phyloP scores from a whole-genome alignment of 208 protist species.

The Kentomonas sorsogonicus region DNA sequence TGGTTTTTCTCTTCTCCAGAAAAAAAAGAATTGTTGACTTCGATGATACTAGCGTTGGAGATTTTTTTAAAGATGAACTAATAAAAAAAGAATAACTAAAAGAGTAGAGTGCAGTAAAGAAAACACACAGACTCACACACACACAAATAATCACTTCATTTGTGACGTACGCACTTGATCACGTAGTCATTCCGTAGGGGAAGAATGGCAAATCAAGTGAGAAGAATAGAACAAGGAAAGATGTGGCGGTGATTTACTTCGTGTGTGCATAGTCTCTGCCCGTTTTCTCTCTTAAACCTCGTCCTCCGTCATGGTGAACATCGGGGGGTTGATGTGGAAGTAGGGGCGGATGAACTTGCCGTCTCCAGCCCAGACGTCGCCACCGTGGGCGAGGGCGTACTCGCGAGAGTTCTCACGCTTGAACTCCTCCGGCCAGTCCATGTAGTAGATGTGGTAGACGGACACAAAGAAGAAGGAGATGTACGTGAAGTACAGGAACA shows the following conservation, averaged over 20 bases:
- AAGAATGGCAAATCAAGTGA: too few species aligned
- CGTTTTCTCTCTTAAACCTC: slow-evolving; percentile 43
- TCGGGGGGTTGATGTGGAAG: slow-evolving; percentile 87
- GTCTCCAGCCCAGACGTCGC: slow-evolving; percentile 78
- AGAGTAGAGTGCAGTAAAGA: too few species aligned
- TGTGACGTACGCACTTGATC: too few species aligned
- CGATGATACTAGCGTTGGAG: background rate
- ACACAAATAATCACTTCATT: too few species aligned
- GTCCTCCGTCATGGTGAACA: slow-evolving; percentile 81
- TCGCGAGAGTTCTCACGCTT: slow-evolving; percentile 74
- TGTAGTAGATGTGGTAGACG: slow-evolving; percentile 70
- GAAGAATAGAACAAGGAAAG: too few species aligned
- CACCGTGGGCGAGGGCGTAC: slow-evolving; percentile 62
- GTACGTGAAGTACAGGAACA: slow-evolving; percentile 69
- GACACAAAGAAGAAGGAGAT: slow-evolving; percentile 65
- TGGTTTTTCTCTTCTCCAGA: background rate
- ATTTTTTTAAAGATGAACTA: slow-evolving; percentile 9
- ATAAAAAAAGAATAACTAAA: slow-evolving; percentile 10
- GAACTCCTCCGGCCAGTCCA: slow-evolving; percentile 77
- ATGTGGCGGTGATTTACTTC: too few species aligned
- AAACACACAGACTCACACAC: too few species aligned
- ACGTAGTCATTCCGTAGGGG: too few species aligned
- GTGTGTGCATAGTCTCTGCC: slow-evolving; percentile 1
- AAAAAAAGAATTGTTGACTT: background rate
- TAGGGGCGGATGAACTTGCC: slow-evolving; percentile 84